A percentile compares a stretch with the other conserved stretches of the same genome.
These are phyloP conservation scores for Fusarium mexicanum DNA, from an alignment of 2,329 filamentous ascomycete genomes.

Conservation along the genomic window DNA sequence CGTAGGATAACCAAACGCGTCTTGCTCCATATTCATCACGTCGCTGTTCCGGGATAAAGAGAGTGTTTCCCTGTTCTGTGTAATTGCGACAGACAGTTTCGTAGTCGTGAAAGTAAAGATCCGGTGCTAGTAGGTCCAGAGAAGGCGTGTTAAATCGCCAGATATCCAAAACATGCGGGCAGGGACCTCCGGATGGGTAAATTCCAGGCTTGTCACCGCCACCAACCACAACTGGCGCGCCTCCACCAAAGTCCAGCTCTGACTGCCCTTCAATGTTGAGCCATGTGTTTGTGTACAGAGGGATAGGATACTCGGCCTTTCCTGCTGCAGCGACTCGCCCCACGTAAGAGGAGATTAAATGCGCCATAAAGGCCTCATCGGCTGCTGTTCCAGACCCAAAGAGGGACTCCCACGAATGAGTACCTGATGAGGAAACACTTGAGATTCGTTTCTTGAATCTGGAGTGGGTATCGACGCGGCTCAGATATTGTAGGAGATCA, in stretches of 20 bases:
- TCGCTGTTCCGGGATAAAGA: slow-evolving; percentile 64
- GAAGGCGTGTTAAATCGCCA: slow-evolving; percentile 53
- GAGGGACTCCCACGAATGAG: slow-evolving; percentile 45
- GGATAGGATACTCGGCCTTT: slow-evolving; percentile 47
- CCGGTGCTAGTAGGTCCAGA: slow-evolving; percentile 58
- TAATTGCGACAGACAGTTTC: slow-evolving; percentile 55
- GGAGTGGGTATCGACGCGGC: slow-evolving; percentile 39
- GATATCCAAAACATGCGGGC: slow-evolving; percentile 48
- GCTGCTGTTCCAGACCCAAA: slow-evolving; percentile 45
- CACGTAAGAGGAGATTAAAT: slow-evolving; percentile 48
- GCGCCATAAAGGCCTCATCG: slow-evolving; percentile 52
- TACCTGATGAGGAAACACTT: slow-evolving; percentile 34
- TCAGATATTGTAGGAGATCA: slow-evolving; percentile 42
- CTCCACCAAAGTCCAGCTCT: slow-evolving; percentile 44
- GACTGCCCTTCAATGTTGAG: slow-evolving; percentile 48
- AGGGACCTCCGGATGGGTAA: slow-evolving; percentile 51
- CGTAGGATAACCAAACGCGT: slow-evolving; percentile 54
- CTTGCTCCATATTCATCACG: slow-evolving; percentile 57
- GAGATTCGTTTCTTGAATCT: slow-evolving; percentile 44
- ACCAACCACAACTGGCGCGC: slow-evolving; percentile 48
- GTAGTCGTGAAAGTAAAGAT: slow-evolving; percentile 61
- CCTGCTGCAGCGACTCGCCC: slow-evolving; percentile 49
- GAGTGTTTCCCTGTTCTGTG: slow-evolving; percentile 53
- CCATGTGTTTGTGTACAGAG: slow-evolving; percentile 51
- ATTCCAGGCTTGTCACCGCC: slow-evolving; percentile 48